These are phyloP conservation scores for Naganishia kalamii DNA, from an alignment of 768 basidiomycete species.

Conservation along the genomic window DNA sequence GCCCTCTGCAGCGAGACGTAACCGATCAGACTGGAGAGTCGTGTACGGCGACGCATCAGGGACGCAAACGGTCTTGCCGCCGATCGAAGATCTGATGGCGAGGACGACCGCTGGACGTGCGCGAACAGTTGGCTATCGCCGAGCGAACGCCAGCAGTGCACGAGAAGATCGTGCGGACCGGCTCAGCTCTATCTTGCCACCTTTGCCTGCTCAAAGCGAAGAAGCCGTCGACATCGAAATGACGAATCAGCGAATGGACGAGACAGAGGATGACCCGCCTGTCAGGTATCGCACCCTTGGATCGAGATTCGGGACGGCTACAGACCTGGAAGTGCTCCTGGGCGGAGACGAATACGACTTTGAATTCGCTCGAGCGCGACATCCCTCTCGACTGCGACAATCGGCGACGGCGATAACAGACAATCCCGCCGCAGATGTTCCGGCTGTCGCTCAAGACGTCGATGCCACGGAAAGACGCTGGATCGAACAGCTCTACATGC, in stretches of 20 bases:
- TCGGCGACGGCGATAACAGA: neutral
- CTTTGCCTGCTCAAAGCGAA: neutral
- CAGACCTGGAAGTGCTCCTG: neutral
- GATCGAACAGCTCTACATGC: slow-evolving; percentile 3
- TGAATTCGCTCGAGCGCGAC: slow-evolving; percentile 1
- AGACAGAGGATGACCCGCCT: neutral
- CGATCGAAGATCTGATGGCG: slow-evolving; percentile 7
- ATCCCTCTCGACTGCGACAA: slow-evolving; percentile 9
- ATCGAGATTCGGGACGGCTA: neutral
- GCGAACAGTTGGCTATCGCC: neutral
- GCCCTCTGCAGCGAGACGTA: neutral
- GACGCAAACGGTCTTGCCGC: neutral
- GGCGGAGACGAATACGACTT: neutral
- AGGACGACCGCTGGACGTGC: neutral
- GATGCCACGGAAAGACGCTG: slow-evolving; percentile 4
- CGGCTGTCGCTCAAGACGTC: neutral
- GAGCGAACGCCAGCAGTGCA: neutral
- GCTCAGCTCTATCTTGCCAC: neutral
- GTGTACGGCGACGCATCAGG: neutral
- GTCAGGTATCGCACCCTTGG: neutral
- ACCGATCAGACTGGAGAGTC: neutral
- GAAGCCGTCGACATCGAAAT: slow-evolving; percentile 12
- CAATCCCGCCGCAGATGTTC: neutral
- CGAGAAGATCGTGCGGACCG: neutral
- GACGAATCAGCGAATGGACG: slow-evolving; percentile 10